Conservation (phyloP, 345 rosid genomes). For the Bruguiera parviflora region DNA sequence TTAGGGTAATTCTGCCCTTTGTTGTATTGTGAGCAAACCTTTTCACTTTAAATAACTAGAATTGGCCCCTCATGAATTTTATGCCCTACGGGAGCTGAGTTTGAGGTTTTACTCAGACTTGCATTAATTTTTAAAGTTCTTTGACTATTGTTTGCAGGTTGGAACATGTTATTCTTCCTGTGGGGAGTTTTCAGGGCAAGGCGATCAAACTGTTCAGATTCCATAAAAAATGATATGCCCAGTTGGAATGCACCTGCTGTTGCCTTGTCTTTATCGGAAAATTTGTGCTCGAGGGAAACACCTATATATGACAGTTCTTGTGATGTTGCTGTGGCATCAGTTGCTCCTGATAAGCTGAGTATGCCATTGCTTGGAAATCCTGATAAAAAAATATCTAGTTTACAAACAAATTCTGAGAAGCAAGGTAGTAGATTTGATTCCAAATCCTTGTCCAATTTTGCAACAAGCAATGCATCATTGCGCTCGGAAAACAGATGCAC, state of each 20-base stretch:
- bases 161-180: slow-evolving; percentile 83
- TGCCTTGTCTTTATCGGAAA: slow-evolving; percentile 23
- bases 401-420: slow-evolving; percentile 19
- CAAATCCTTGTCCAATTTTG: slow-evolving; percentile 19
- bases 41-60: no score
- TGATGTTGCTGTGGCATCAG: slow-evolving; percentile 14
- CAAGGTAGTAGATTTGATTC: slow-evolving; percentile 27
- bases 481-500: slow-evolving; percentile 34
- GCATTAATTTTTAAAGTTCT: neutral
- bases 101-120: neutral
- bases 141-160: slow-evolving; percentile 25
- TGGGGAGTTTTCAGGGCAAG: slow-evolving; percentile 95
- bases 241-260: slow-evolving; percentile 28
- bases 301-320: slow-evolving; percentile 29
- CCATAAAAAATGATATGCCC: slow-evolving; percentile 32
- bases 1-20: no score
- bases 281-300: slow-evolving; percentile 26
- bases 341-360: slow-evolving; percentile 21
- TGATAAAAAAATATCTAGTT: slow-evolving; percentile 32
- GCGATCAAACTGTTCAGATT: slow-evolving; percentile 34
- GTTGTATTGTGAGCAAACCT: no score
- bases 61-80: no score
- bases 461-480: slow-evolving; percentile 12
- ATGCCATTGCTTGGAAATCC: slow-evolving; percentile 20
- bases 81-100: neutral